Conservation (phyloP, 78 protist genomes). For the Dictyostelium capitatum region DNA sequence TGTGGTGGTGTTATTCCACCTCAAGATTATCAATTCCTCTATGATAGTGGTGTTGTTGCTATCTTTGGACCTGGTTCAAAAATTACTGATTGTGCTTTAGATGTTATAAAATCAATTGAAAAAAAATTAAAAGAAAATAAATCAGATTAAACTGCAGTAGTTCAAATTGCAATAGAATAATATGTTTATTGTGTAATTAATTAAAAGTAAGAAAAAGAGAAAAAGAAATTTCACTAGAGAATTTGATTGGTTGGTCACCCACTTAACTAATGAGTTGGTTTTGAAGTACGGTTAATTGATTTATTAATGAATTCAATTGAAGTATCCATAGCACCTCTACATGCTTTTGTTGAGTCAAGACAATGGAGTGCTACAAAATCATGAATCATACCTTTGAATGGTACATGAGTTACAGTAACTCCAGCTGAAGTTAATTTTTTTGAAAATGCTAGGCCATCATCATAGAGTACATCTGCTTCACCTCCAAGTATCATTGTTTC, state of each 20-base stretch:
- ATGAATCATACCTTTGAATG: constrained; percentile 22
- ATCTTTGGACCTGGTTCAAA: constrained; percentile 98
- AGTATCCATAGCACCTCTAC: constrained; percentile 27
- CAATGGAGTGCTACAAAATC: constrained; percentile 13
- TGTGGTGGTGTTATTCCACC: constrained; percentile 98
- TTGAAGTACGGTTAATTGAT: background rate
- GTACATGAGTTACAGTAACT: constrained; percentile 5
- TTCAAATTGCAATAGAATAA: too few species aligned
- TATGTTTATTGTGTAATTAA: too few species aligned
- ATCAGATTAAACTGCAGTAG: too few species aligned
- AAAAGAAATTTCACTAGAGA: too few species aligned
- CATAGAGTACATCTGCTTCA: constrained; percentile 36
- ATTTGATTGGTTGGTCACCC: too few species aligned
- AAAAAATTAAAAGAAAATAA: constrained; percentile 22
- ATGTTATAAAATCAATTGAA: constrained; percentile 61
- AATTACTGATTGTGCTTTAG: constrained; percentile 68
- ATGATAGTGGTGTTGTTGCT: constrained; percentile 90
- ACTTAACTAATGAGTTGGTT: too few species aligned
- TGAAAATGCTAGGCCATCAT: constrained; percentile 8
- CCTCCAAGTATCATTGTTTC: constrained; percentile 29
- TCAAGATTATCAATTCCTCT: constrained; percentile 94
- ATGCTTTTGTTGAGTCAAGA: constrained; percentile 7
- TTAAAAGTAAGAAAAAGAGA: too few species aligned
- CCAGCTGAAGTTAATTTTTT: background rate
- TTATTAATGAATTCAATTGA: constrained; percentile 22